Evolutionary conservation across 164 flowering plant genomes (phyloP).

Genomic region (Berberis vulgaris): DNA sequence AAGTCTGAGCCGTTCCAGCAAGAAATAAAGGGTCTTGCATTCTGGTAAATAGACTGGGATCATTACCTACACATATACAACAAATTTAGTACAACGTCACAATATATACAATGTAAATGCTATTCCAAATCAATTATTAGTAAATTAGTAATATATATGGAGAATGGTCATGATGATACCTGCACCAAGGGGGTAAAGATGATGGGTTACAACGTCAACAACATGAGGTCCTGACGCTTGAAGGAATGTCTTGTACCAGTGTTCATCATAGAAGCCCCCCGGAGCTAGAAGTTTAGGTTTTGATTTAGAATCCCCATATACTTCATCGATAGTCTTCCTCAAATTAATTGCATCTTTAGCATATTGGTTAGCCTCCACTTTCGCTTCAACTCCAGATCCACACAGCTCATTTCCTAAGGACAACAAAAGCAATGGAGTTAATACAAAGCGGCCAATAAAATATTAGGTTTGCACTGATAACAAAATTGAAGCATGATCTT

Average conservation of each 20-base stretch:
- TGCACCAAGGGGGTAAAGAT: constrained; percentile 67
- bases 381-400: constrained; percentile 40
- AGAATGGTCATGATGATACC: constrained; percentile 19
- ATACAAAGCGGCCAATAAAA: background rate
- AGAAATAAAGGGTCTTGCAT: constrained; percentile 45
- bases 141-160: no score
- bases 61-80: constrained; percentile 31
- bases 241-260: constrained; percentile 47
- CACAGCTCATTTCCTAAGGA: constrained; percentile 57
- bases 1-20: constrained; percentile 30
- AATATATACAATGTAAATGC: background rate
- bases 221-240: constrained; percentile 33
- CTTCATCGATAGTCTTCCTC: constrained; percentile 20
- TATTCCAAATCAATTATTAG: background rate
- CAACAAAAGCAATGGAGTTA: background rate
- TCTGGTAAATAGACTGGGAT: constrained; percentile 32
- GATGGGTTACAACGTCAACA: constrained; percentile 52
- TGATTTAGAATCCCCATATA: constrained; percentile 20
- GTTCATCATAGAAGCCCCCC: constrained; percentile 47
- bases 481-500: background rate
- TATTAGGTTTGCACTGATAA: background rate
- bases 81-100: background rate
- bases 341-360: constrained; percentile 36
- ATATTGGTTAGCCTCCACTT: constrained; percentile 34
- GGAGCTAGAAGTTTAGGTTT: constrained; percentile 44